Percentiles rank a stretch among this genome's conserved stretches.
Evolutionary conservation across 345 rosid genomes (phyloP).

Genomic region (Ceriops tagal): DNA sequence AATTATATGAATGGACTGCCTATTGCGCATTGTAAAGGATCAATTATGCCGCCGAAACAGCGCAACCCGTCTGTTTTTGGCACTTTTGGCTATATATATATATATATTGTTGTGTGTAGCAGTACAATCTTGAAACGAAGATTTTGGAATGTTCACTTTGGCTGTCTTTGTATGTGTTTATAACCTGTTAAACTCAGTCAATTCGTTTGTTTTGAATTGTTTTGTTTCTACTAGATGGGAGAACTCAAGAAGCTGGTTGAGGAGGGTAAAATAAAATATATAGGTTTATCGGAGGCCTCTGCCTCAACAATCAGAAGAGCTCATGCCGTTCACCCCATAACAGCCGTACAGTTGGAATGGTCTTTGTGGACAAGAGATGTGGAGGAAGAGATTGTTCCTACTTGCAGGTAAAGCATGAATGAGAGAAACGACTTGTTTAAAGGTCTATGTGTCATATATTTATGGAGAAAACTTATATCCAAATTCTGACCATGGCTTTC

Average conservation of each 20-base stretch:
- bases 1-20: too few relatives aligned
- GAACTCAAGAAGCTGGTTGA: constrained; percentile 68
- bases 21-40: too few relatives aligned
- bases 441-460: not conserved
- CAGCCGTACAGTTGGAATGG: constrained; percentile 74
- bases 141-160: too few relatives aligned
- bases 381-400: constrained; percentile 60
- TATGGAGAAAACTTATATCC: not conserved
- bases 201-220: not conserved
- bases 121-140: too few relatives aligned
- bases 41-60: too few relatives aligned
- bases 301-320: constrained; percentile 79
- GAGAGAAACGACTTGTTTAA: not conserved
- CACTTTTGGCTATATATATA: too few relatives aligned
- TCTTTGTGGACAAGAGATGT: constrained; percentile 79
- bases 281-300: constrained; percentile 72
- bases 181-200: not conserved
- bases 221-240: constrained; percentile 32
- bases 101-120: too few relatives aligned
- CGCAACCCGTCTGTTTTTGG: too few relatives aligned
- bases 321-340: constrained; percentile 71
- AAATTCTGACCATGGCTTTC: not conserved
- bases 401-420: constrained; percentile 17
- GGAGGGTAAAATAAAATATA: constrained; percentile 71
- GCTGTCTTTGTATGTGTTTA: not conserved